Evolutionary conservation across 352 stramenopile genomes (phyloP), one percentile per base, ranked within the genome.

Genomic region (Globisporangium polare): DNA sequence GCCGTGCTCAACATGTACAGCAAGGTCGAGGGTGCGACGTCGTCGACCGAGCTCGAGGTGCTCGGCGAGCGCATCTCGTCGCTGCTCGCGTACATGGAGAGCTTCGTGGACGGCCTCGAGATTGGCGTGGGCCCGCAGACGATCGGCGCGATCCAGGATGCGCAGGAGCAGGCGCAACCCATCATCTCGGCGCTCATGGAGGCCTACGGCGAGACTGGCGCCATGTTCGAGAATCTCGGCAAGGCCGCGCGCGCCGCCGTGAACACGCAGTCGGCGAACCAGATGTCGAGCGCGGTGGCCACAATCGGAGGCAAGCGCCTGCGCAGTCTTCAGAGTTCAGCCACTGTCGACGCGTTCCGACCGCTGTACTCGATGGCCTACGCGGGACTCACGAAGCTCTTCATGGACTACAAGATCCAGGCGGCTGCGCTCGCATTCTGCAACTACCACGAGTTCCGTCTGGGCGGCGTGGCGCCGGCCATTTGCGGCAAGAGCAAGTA

Each of bases 361-460:
- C 61, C 61, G 46, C 62, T 58, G 12, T 67, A 58, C 47, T 41
- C 61, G 7, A 57, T 67, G 45, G 26, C 46, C n/a, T 67, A 62
- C 53, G 46, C 53, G 9, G 39, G 37, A 2, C 53, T 67, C 33
- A 62, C 51, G 24, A 53, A 53, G 12, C 37, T 67, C 22, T 53
- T 67, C 17, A 57, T 67, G 35, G 31, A 67, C 51, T 62, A 67
- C 26, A 26, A 33, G 7, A 52, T 67, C 35, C 61, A 67, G n/a
- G 27, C 62, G n/a, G 61, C 53, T 6, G 61, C 61, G 26, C 56
- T 50, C 61, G 20, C 62, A 17, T 67, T 67, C 39, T 67, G 61
- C 61, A 67, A 62, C 46, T 67, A 58, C 37, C 58, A 67, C 61
- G 33, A 67, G 54, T 67, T 62, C 42, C 62, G 62, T 26, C 17